Conservation (phyloP, 2,329 filamentous ascomycete genomes). For the Phialophora chinensis region DNA sequence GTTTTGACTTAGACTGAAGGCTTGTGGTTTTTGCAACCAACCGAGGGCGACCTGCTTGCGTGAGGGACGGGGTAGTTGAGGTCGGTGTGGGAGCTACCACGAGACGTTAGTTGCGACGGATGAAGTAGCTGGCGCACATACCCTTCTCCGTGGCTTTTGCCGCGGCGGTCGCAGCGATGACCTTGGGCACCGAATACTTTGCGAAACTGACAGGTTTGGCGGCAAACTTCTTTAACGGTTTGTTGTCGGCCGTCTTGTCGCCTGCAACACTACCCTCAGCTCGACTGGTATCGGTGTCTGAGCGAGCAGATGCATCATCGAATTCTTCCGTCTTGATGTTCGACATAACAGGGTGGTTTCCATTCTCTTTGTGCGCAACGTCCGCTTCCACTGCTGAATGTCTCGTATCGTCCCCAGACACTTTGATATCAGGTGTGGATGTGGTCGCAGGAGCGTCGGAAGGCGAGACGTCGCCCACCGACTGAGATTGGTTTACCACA, state of each 20-base stretch:
- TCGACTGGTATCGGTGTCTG: slow-evolving; percentile 66
- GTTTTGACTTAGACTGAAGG: slow-evolving; percentile 57
- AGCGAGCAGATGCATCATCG: slow-evolving; percentile 59
- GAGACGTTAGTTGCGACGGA: slow-evolving; percentile 33
- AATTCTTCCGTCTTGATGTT: slow-evolving; percentile 38
- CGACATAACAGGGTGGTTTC: slow-evolving; percentile 42
- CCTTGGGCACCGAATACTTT: slow-evolving; percentile 69
- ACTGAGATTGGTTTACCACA: slow-evolving; percentile 74
- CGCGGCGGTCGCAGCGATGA: slow-evolving; percentile 58
- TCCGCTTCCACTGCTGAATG: slow-evolving; percentile 54
- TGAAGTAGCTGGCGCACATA: slow-evolving; percentile 40
- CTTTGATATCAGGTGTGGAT: slow-evolving; percentile 55
- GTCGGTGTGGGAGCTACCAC: slow-evolving; percentile 48
- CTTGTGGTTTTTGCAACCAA: slow-evolving; percentile 68
- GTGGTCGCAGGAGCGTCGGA: slow-evolving; percentile 70
- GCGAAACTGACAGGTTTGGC: slow-evolving; percentile 72
- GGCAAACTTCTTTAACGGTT: slow-evolving; percentile 64
- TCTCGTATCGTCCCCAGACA: slow-evolving; percentile 31
- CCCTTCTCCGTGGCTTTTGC: slow-evolving; percentile 63
- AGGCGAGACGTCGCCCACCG: slow-evolving; percentile 67
- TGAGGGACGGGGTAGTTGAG: slow-evolving; percentile 46
- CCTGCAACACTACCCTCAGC: slow-evolving; percentile 54
- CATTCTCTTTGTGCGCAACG: slow-evolving; percentile 47
- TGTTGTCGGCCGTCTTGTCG: slow-evolving; percentile 50
- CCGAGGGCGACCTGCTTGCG: slow-evolving; percentile 61